These are phyloP conservation scores for Sphenostylis stenocarpa DNA, from an alignment of 306 rosid genomes.

Conservation along the genomic window DNA sequence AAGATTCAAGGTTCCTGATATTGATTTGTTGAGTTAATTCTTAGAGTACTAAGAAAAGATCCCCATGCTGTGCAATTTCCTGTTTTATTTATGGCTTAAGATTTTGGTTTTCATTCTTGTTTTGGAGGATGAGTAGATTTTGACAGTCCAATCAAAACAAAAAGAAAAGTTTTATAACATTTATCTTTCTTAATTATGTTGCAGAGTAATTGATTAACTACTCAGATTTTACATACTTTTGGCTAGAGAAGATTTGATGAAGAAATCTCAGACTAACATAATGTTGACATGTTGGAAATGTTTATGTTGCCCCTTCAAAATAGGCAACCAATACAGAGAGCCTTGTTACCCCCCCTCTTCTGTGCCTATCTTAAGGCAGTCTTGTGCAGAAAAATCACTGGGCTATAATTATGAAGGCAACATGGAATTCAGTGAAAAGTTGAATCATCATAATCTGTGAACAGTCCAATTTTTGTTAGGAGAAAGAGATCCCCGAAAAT, in stretches of 20 bases:
- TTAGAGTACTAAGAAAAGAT: constrained; percentile 36
- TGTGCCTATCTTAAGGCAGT: neutral
- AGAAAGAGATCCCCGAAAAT: constrained; percentile 6
- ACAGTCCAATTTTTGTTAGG: constrained; percentile 17
- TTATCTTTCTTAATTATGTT: too few species aligned
- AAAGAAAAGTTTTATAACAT: too few species aligned
- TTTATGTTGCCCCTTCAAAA: neutral
- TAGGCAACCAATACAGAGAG: neutral
- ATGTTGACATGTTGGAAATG: neutral
- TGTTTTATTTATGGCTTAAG: constrained; percentile 7
- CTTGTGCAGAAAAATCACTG: neutral
- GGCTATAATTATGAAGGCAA: neutral
- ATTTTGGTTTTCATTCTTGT: constrained; percentile 1
- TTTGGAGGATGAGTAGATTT: constrained; percentile 17
- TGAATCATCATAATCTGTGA: neutral
- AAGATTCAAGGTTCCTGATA: constrained; percentile 48
- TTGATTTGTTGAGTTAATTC: constrained; percentile 21
- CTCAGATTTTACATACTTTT: neutral
- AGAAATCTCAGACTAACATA: too few species aligned
- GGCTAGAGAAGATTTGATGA: neutral
- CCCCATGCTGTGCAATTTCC: neutral
- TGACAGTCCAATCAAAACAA: constrained; percentile 16
- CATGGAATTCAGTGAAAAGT: constrained; percentile 9
- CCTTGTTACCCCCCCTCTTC: neutral
- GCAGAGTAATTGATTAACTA: neutral